Evolutionary conservation across 306 rosid genomes (phyloP).

Genomic region (Pyrus bretschneideri): DNA sequence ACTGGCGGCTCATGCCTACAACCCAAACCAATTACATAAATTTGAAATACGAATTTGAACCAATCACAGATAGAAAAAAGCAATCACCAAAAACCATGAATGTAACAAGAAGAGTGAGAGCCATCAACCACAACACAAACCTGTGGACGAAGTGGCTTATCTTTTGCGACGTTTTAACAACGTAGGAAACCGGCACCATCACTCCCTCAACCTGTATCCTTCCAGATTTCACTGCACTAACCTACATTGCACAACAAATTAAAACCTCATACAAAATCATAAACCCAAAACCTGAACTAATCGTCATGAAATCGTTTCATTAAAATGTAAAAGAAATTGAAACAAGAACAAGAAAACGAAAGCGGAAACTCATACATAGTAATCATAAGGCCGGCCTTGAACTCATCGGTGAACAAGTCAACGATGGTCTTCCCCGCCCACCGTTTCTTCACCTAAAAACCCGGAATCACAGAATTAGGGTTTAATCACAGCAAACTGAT

Average conservation of each 20-base stretch:
- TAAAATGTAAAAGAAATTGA: not conserved
- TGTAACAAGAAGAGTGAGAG: not conserved
- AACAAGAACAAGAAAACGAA: not conserved
- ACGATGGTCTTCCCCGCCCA: slow-evolving; percentile 93
- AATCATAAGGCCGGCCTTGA: slow-evolving; percentile 79
- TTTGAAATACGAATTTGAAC: not conserved
- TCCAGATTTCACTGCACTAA: slow-evolving; percentile 50
- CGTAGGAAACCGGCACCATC: slow-evolving; percentile 37
- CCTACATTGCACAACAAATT: slow-evolving; percentile 19
- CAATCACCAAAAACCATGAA: not conserved
- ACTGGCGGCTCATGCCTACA: slow-evolving; percentile 93
- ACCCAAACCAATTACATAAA: not conserved
- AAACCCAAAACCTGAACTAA: not conserved
- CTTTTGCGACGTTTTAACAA: slow-evolving; percentile 67
- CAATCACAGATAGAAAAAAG: not conserved
- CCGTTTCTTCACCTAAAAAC: slow-evolving; percentile 69
- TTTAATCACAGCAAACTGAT: not conserved
- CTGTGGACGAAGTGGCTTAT: slow-evolving; percentile 84
- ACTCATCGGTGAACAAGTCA: slow-evolving; percentile 83
- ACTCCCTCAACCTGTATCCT: slow-evolving; percentile 51
- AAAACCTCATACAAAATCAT: not conserved
- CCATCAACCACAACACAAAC: slow-evolving; percentile 29
- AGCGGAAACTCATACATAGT: slow-evolving; percentile 46
- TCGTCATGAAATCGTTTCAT: not conserved
- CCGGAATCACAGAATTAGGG: slow-evolving; percentile 14